Conservation (phyloP, 2,329 filamentous ascomycete species). For the Fusarium sacchari region DNA sequence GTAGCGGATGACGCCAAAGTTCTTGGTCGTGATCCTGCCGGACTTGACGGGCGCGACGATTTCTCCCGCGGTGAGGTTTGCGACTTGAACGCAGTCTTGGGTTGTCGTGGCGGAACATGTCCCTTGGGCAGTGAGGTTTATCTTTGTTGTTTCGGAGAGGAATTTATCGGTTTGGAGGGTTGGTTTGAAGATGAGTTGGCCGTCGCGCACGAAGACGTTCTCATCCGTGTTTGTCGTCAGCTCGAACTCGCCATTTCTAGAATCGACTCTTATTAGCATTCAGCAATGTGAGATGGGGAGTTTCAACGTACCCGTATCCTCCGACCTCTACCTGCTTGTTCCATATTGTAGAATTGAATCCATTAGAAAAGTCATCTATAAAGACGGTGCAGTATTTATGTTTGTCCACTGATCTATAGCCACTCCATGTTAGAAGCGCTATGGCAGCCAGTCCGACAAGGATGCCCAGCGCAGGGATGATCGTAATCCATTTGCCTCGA, state of each 20-base stretch:
- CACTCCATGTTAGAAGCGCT: neutral
- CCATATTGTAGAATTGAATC: neutral
- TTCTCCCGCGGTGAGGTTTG: neutral
- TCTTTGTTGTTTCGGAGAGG: neutral
- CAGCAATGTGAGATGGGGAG: rapidly evolving
- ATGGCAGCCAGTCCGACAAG: neutral
- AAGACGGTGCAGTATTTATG: neutral
- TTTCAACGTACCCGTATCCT: neutral
- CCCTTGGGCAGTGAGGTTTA: neutral
- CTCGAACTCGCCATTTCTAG: neutral
- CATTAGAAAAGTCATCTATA: neutral
- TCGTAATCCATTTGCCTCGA: neutral
- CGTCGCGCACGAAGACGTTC: neutral
- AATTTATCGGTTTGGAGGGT: neutral
- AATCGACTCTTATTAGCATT: too few species aligned
- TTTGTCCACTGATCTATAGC: neutral
- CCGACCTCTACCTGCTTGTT: neutral
- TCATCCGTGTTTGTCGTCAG: neutral
- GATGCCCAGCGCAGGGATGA: neutral
- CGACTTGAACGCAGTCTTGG: neutral
- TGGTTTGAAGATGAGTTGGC: neutral
- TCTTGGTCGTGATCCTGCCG: neutral
- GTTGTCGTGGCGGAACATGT: neutral
- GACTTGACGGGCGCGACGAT: neutral
- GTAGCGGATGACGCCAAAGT: neutral